Evolutionary conservation across 306 rosid species (phyloP).

Genomic region (Lathyrus sativus): DNA sequence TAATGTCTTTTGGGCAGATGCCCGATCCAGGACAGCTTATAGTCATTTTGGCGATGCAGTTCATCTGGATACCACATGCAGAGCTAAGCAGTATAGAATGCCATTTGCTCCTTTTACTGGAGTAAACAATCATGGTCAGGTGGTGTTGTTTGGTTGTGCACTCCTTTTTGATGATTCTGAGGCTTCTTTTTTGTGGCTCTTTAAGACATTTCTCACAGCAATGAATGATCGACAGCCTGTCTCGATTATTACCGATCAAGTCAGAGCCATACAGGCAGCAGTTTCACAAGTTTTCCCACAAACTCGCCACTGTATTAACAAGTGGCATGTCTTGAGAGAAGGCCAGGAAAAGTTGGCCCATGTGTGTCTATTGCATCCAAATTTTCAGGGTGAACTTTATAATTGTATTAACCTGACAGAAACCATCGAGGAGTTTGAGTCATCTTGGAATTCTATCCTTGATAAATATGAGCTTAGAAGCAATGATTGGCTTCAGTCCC

Average conservation of each 20-base stretch:
- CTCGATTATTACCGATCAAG: conserved; percentile 83
- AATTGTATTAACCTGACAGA: conserved; percentile 89
- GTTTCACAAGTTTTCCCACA: conserved; percentile 83
- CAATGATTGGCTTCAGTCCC: conserved; percentile 82
- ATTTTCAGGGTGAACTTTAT: conserved; percentile 82
- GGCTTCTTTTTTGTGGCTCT: conserved; percentile 79
- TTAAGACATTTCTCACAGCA: conserved; percentile 85
- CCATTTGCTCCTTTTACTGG: conserved; percentile 92
- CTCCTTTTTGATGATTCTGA: conserved; percentile 90
- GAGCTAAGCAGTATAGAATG: conserved; percentile 69
- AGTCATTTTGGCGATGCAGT: conserved; percentile 82
- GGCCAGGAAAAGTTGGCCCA: conserved; percentile 87
- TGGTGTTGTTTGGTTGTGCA: conserved; percentile 85
- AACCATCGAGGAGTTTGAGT: conserved; percentile 92
- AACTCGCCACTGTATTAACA: conserved; percentile 82
- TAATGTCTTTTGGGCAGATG: conserved; percentile 90
- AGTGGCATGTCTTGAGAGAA: conserved; percentile 88
- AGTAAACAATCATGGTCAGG: conserved; percentile 88
- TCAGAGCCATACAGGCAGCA: conserved; percentile 71
- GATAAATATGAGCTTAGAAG: conserved; percentile 81
- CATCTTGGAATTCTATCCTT: conserved; percentile 74
- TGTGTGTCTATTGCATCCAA: conserved; percentile 72
- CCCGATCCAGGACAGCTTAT: conserved; percentile 81
- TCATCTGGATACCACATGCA: conserved; percentile 73
- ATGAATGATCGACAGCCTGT: conserved; percentile 77